These are phyloP conservation scores for Debaryomyces nepalensis DNA, from an alignment of 1,139 yeast species.

Conservation along the genomic window DNA sequence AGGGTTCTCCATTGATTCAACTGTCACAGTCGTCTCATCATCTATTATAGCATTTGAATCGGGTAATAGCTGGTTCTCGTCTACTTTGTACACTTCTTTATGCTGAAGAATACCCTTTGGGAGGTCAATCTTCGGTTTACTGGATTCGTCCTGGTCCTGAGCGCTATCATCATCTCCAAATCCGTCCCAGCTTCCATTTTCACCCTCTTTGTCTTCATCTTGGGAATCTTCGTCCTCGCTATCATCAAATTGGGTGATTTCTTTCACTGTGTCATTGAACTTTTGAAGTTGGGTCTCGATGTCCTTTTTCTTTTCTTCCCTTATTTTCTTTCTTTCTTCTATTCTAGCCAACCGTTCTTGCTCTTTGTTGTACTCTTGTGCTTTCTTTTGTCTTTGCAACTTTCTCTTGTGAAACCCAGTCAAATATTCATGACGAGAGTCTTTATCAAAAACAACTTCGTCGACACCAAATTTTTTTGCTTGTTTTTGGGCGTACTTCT, in stretches of 20 bases:
- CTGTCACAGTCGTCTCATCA: conserved; percentile 66
- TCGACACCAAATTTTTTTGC: conserved; percentile 69
- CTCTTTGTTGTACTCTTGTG: conserved; percentile 73
- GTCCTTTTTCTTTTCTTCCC: conserved; percentile 72
- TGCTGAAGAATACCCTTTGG: conserved; percentile 47
- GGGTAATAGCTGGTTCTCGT: conserved; percentile 39
- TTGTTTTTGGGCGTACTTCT: conserved; percentile 71
- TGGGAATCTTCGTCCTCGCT: conserved; percentile 42
- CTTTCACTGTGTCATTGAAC: conserved; percentile 59
- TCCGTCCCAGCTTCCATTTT: conserved; percentile 20
- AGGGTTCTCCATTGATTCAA: conserved; percentile 59
- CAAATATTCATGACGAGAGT: conserved; percentile 73
- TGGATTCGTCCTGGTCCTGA: conserved; percentile 31
- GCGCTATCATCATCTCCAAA: conserved; percentile 10
- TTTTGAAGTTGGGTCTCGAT: conserved; percentile 64
- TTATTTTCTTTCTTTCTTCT: conserved; percentile 72
- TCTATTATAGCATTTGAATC: conserved; percentile 52
- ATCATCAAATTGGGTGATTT: conserved; percentile 38
- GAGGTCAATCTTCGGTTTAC: conserved; percentile 28
- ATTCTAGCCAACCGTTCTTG: conserved; percentile 72
- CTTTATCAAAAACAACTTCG: conserved; percentile 81
- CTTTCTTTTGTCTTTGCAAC: conserved; percentile 83
- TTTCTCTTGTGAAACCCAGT: conserved; percentile 97
- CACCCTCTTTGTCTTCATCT: conserved; percentile 29
- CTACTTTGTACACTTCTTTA: conserved; percentile 50